These are phyloP conservation scores for Pyrenula massariospora DNA, from an alignment of 495 filamentous ascomycete genomes.

Conservation along the genomic window DNA sequence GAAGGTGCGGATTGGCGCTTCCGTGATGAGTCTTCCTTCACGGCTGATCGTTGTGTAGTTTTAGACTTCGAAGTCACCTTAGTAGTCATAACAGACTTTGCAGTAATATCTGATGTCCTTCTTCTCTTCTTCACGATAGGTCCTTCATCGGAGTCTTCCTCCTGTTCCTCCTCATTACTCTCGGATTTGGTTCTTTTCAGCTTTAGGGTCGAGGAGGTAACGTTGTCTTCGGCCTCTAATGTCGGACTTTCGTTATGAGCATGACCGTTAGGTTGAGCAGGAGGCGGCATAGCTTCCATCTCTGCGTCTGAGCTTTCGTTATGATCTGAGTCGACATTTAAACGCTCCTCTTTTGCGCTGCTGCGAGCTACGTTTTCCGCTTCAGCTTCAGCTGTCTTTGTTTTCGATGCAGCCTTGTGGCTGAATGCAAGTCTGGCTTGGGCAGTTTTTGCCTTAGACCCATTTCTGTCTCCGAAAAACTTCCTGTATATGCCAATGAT, in stretches of 20 bases:
- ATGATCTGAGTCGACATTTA: background rate
- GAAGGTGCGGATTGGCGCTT: slow-evolving; percentile 12
- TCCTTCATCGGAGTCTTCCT: slow-evolving; percentile 38
- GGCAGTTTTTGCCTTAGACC: slow-evolving; percentile 20
- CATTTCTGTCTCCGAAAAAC: slow-evolving; percentile 54
- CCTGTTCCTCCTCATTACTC: slow-evolving; percentile 24
- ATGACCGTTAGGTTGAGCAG: background rate
- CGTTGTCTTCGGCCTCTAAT: background rate
- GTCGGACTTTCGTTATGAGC: background rate
- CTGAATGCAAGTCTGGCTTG: background rate
- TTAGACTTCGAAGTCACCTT: background rate
- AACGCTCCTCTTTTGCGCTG: background rate
- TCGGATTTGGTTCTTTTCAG: slow-evolving; percentile 26
- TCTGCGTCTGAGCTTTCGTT: background rate
- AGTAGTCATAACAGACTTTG: slow-evolving; percentile 2
- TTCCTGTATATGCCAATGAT: slow-evolving; percentile 32
- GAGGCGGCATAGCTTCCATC: background rate
- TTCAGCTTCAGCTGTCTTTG: background rate
- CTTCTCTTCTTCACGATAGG: slow-evolving; percentile 34
- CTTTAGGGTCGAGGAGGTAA: background rate
- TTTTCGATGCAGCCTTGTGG: background rate
- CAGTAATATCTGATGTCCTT: slow-evolving; percentile 16
- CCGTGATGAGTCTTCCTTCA: slow-evolving; percentile 10
- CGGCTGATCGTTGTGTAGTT: slow-evolving; percentile 15
- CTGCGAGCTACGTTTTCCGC: background rate